Evolutionary conservation across 2,329 filamentous ascomycete genomes (phyloP).

Genomic region (Tolypocladium ovalisporum): DNA sequence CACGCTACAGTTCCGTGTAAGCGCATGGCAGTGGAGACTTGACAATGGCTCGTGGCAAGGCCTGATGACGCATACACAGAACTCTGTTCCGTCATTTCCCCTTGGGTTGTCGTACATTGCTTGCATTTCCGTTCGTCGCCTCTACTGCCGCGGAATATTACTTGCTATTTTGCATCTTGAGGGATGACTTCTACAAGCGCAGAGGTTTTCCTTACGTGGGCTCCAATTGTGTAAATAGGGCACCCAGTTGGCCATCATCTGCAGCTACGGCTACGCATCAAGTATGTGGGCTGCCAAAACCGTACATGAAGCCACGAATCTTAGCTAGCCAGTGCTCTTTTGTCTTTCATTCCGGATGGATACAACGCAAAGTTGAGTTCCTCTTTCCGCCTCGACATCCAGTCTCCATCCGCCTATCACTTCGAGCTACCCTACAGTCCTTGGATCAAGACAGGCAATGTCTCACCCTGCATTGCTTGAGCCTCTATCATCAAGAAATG

Average conservation of each 20-base stretch:
- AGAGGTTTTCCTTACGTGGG: no score
- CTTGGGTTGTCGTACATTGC: no score
- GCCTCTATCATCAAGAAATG: background rate
- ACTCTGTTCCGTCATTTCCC: background rate
- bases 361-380: no score
- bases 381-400: background rate
- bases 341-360: no score
- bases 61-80: background rate
- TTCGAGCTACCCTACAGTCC: background rate
- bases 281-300: no score
- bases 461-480: background rate
- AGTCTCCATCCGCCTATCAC: background rate
- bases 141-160: background rate
- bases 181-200: no score
- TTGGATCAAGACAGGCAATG: background rate
- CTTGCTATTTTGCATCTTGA: no score
- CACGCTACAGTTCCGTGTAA: background rate
- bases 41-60: background rate
- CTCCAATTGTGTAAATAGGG: no score
- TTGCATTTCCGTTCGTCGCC: background rate
- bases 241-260: no score
- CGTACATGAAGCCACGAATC: no score
- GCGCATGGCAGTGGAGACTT: background rate
- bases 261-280: no score
- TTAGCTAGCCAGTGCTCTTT: no score